Evolutionary conservation across 495 filamentous ascomycete species (phyloP).

Genomic region (Penicillium subrubescens): DNA sequence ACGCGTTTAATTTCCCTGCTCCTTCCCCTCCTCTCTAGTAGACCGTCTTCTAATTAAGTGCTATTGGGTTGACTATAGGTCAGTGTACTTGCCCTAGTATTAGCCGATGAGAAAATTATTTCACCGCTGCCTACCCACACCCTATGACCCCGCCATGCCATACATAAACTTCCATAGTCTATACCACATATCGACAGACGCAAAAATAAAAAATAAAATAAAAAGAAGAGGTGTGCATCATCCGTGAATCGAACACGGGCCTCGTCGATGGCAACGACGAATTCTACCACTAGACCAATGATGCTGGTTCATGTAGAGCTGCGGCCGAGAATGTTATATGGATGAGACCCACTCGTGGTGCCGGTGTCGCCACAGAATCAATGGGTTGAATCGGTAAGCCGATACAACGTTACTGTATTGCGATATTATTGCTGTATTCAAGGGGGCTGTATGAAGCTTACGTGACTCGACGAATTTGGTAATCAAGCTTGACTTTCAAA

Average conservation of each 20-base stretch:
- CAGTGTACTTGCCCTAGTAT: too few species aligned
- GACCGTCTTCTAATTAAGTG: background rate
- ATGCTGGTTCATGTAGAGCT: conserved; percentile 35
- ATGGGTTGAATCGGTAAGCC: background rate
- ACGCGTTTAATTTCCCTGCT: background rate
- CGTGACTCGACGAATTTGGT: too few species aligned
- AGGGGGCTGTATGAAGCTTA: background rate
- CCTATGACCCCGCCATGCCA: background rate
- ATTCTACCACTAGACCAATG: conserved; percentile 64
- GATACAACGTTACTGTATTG: background rate
- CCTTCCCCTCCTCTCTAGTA: background rate
- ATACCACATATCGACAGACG: too few species aligned
- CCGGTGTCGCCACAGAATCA: background rate
- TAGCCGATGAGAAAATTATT: background rate
- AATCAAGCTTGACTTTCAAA: too few species aligned
- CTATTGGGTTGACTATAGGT: too few species aligned
- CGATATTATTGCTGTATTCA: background rate
- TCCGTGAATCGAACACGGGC: conserved; percentile 62
- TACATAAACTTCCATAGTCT: background rate
- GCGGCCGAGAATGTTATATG: background rate
- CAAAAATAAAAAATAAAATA: too few species aligned
- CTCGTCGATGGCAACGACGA: conserved; percentile 62
- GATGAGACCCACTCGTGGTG: background rate
- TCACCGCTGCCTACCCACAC: background rate
- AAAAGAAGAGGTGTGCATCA: conserved; percentile 44